Percentiles rank a stretch among this genome's conserved stretches.
phyloP scores from a whole-genome alignment of 73 alveolate genomes.

The Paramecium sonneborni region DNA sequence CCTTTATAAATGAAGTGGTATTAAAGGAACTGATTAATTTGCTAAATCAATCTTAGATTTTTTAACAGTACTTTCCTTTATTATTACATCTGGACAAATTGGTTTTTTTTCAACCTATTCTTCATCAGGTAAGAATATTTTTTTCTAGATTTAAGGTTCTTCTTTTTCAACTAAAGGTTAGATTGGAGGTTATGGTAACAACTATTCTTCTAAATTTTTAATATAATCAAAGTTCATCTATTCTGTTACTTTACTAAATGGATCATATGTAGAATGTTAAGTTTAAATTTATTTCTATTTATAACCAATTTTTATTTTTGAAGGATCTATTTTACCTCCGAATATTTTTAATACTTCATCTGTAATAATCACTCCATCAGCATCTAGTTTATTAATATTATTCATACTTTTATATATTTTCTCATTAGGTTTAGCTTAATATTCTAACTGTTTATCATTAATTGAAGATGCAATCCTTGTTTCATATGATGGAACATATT shows the following conservation, averaged over 20 bases:
- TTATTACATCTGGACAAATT: background rate
- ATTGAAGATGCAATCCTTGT: background rate
- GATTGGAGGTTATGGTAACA: background rate
- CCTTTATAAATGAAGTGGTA: background rate
- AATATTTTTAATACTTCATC: slow-evolving; percentile 50
- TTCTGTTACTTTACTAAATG: slow-evolving; percentile 38
- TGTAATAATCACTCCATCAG: slow-evolving; percentile 47
- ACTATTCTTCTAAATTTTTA: slow-evolving; percentile 25
- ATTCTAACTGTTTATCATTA: background rate
- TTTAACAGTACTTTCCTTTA: slow-evolving; percentile 34
- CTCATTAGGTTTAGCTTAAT: slow-evolving; percentile 29
- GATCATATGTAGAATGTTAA: background rate
- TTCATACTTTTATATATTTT: background rate
- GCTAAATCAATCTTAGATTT: background rate
- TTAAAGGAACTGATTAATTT: background rate
- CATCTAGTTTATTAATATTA: slow-evolving; percentile 34
- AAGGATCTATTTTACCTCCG: slow-evolving; percentile 16
- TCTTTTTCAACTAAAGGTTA: background rate
- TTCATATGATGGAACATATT: background rate
- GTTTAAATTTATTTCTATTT: background rate
- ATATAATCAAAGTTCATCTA: slow-evolving; percentile 51
- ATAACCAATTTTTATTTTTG: slow-evolving; percentile 20
- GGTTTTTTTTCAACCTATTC: background rate
- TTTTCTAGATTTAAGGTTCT: background rate
- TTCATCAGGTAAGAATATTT: background rate